Percentiles rank a stretch among this genome's conserved stretches.
These are phyloP conservation scores for Coemansia sp. DNA, from an alignment of 192 early-diverging fungal species.

Conservation along the genomic window DNA sequence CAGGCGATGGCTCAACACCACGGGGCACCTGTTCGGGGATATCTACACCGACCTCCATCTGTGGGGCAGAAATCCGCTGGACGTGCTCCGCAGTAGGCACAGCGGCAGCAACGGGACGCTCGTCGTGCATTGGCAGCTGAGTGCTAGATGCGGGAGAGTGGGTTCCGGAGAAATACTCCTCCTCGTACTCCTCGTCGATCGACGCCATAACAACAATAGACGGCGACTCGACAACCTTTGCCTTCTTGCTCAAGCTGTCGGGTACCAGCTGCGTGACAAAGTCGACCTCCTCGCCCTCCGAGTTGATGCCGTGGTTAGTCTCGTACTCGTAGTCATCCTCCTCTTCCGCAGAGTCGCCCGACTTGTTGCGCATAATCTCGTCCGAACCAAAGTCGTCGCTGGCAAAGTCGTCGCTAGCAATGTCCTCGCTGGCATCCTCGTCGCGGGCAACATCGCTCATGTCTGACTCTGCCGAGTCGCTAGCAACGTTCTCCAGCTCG, in stretches of 20 bases:
- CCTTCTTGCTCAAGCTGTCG: constrained; percentile 14
- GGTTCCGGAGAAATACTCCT: constrained; percentile 24
- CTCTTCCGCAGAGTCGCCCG: neutral
- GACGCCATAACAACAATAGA: constrained; percentile 39
- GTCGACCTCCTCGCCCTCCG: constrained; percentile 36
- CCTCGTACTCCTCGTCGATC: constrained; percentile 43
- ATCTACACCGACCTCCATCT: neutral
- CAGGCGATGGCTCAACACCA: constrained; percentile 27
- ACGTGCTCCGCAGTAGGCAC: neutral
- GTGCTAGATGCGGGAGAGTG: neutral
- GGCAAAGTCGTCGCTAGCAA: constrained; percentile 1
- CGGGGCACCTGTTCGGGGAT: constrained; percentile 12
- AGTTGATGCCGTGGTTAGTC: constrained; percentile 24
- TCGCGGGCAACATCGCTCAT: neutral
- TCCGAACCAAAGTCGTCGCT: neutral
- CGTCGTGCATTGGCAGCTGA: neutral
- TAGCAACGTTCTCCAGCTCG: constrained; percentile 18
- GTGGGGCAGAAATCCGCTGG: constrained; percentile 14
- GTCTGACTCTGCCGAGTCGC: constrained; percentile 4
- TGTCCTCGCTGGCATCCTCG: constrained; percentile 1
- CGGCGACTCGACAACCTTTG: constrained; percentile 24
- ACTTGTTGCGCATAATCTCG: neutral
- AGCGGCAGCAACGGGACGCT: neutral
- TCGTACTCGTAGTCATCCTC: constrained; percentile 28
- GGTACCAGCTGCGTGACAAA: constrained; percentile 34